These are phyloP conservation scores for Lipomyces yarrowii DNA, from an alignment of 1,139 yeast species.

Conservation along the genomic window DNA sequence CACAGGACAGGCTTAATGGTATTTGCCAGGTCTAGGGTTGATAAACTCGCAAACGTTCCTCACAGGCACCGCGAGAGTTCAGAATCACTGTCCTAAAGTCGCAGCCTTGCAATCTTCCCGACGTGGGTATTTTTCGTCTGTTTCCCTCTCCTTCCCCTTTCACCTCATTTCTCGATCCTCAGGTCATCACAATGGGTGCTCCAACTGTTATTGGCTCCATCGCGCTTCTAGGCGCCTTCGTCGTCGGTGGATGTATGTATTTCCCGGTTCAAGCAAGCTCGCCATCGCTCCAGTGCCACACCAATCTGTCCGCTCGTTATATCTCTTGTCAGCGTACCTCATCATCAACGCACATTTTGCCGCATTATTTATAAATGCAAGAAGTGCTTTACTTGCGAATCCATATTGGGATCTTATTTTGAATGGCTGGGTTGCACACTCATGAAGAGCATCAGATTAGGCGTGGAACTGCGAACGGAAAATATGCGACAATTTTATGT, in stretches of 20 bases:
- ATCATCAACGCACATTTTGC: not conserved
- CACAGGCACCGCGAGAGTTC: not conserved
- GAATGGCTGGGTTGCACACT: not conserved
- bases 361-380: not conserved
- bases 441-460: not conserved
- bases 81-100: not conserved
- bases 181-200: conserved; percentile 27
- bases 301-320: not conserved
- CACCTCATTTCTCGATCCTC: conserved; percentile 5
- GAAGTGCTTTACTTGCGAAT: not conserved
- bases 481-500: not conserved
- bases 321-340: not conserved
- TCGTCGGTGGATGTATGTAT: conserved; percentile 32
- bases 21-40: not conserved
- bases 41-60: not conserved
- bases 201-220: conserved; percentile 32
- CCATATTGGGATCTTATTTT: not conserved
- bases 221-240: conserved; percentile 32
- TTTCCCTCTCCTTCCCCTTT: not conserved
- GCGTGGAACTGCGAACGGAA: not conserved
- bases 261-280: conserved; percentile 5
- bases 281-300: not conserved
- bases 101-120: conserved; percentile 2
- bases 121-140: not conserved
- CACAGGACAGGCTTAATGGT: not conserved